Evolutionary conservation across 257 asterid genomes (phyloP).

Genomic region (Petunia secreta): DNA sequence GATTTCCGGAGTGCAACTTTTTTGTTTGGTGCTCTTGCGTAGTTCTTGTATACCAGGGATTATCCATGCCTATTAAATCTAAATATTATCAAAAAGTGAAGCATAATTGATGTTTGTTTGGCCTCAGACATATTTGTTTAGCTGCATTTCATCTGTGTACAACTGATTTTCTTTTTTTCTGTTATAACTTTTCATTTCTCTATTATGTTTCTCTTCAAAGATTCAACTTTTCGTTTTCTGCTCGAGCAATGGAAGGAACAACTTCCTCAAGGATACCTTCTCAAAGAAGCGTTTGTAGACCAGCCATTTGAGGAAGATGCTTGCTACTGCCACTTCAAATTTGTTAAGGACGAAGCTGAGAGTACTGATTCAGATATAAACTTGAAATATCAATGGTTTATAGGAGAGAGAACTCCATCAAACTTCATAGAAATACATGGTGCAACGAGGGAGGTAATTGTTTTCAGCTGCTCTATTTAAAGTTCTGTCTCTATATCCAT

Average conservation of each 20-base stretch:
- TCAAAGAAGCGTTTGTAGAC: conserved; percentile 70
- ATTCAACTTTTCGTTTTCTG: conserved; percentile 86
- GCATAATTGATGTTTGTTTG: background rate
- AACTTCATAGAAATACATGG: conserved; percentile 67
- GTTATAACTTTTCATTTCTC: background rate
- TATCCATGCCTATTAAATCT: background rate
- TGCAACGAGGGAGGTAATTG: conserved; percentile 72
- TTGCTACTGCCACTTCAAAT: conserved; percentile 86
- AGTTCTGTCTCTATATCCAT: conserved; percentile 21
- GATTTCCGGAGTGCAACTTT: background rate
- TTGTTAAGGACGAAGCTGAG: conserved; percentile 63
- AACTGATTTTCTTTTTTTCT: background rate
- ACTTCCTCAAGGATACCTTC: conserved; percentile 82
- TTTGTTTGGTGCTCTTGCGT: background rate
- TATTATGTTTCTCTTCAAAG: conserved; percentile 39
- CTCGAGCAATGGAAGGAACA: conserved; percentile 96
- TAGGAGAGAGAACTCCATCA: conserved; percentile 75
- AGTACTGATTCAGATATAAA: conserved; percentile 48
- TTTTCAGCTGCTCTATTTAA: conserved; percentile 33
- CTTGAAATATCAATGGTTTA: conserved; percentile 87
- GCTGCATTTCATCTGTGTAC: conserved; percentile 8
- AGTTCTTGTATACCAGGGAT: background rate
- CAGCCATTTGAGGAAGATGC: conserved; percentile 94
- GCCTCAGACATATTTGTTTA: conserved; percentile 1
- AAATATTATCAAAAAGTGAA: background rate